These are phyloP conservation scores for Desmodesmus armatus DNA, from an alignment of 139 green algal genomes.

Conservation along the genomic window DNA sequence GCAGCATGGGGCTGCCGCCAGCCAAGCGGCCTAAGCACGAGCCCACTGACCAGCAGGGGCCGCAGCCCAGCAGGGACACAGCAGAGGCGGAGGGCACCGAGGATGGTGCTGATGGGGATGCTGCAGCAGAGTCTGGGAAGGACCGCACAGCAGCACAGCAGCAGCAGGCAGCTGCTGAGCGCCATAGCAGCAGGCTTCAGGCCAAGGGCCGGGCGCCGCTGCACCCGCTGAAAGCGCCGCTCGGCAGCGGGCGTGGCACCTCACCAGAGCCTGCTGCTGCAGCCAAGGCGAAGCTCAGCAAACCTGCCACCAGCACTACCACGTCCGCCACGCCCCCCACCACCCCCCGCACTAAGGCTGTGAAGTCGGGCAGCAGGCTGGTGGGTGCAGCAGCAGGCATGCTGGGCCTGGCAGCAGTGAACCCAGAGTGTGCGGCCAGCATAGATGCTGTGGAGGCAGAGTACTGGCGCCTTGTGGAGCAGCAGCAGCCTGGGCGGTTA, in stretches of 20 bases:
- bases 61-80: not conserved
- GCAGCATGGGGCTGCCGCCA: conserved; percentile 1
- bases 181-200: not conserved
- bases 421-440: not conserved
- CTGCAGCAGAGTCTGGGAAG: not conserved
- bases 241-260: not conserved
- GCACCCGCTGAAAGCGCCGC: not conserved
- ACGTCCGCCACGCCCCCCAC: too few species aligned
- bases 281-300: not conserved
- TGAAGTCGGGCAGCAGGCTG: not conserved
- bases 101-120: not conserved
- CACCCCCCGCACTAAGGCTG: too few species aligned
- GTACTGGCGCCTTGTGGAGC: conserved; percentile 95
- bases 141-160: conserved; percentile 28
- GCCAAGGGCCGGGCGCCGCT: not conserved
- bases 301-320: too few species aligned
- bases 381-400: not conserved
- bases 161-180: conserved; percentile 12
- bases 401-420: not conserved
- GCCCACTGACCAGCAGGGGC: not conserved
- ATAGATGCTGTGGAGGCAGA: conserved; percentile 83
- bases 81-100: not conserved
- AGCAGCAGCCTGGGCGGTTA: conserved; percentile 45
- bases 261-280: not conserved
- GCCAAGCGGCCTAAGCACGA: conserved; percentile 12